These are phyloP conservation scores for Alnus glutinosa DNA, from an alignment of 306 rosid species.

Conservation along the genomic window DNA sequence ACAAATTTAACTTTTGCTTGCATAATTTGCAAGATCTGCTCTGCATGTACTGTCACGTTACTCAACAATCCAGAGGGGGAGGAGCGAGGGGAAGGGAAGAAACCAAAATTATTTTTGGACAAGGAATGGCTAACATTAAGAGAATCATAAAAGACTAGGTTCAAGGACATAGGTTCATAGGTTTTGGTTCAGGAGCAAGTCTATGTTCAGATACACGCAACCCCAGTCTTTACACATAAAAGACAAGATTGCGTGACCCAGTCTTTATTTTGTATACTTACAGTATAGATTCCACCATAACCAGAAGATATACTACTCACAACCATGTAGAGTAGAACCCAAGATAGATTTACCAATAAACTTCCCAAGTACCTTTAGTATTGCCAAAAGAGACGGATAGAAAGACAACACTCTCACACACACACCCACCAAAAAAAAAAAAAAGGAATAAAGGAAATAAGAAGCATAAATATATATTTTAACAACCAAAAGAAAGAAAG, in stretches of 20 bases:
- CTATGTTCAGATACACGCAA: background rate
- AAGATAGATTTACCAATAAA: background rate
- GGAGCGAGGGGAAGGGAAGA: background rate
- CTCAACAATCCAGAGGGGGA: background rate
- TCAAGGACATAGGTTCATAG: background rate
- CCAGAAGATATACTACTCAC: background rate
- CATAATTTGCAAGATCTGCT: background rate
- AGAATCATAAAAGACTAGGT: background rate
- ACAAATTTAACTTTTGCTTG: background rate
- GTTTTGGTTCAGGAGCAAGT: background rate
- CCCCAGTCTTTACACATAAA: background rate
- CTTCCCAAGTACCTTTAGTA: background rate
- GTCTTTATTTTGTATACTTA: background rate
- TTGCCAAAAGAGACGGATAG: background rate
- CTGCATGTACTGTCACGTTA: background rate
- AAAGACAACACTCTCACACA: background rate
- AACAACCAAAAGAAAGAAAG: background rate
- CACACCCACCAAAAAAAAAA: background rate
- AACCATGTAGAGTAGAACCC: background rate
- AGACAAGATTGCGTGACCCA: background rate
- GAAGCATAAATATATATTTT: background rate
- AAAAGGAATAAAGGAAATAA: background rate
- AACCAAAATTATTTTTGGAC: background rate
- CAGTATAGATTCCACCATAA: background rate
- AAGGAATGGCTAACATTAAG: background rate